Percentiles rank a stretch among this genome's conserved stretches.
Conservation (phyloP, 805 yeast genomes). For the Monosporozyma siamensis region DNA sequence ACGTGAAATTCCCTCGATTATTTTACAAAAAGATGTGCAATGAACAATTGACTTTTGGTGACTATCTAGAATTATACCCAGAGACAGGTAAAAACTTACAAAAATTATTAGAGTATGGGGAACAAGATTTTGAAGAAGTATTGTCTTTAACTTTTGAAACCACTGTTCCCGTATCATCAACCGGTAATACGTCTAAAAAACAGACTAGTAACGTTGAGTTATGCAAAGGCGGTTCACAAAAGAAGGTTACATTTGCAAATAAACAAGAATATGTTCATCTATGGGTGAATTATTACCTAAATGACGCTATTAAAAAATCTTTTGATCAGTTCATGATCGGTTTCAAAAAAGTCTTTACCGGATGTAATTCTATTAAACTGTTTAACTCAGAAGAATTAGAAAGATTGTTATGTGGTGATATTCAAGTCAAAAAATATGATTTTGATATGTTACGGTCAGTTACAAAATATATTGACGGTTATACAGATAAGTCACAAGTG, state of each 20-base stretch:
- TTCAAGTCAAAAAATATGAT: constrained; percentile 46
- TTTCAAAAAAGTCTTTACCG: constrained; percentile 66
- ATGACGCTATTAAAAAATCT: constrained; percentile 42
- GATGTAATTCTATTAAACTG: constrained; percentile 61
- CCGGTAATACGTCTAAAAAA: not conserved
- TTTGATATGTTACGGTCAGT: constrained; percentile 56
- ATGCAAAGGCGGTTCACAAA: constrained; percentile 46
- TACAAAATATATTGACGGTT: constrained; percentile 67
- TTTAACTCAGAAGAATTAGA: constrained; percentile 80
- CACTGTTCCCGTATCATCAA: constrained; percentile 5
- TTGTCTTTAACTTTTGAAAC: constrained; percentile 58
- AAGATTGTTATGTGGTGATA: constrained; percentile 65
- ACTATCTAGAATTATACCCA: constrained; percentile 63
- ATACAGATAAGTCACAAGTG: constrained; percentile 29
- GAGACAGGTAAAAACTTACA: constrained; percentile 45
- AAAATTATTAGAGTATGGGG: constrained; percentile 37
- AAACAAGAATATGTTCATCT: constrained; percentile 49
- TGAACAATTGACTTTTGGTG: constrained; percentile 47
- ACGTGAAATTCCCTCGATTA: constrained; percentile 65
- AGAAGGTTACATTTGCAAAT: constrained; percentile 50
- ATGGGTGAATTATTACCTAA: constrained; percentile 54
- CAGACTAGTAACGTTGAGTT: constrained; percentile 36
- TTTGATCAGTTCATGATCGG: constrained; percentile 58
- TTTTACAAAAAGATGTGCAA: constrained; percentile 65
- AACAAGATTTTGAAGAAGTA: constrained; percentile 37